These are phyloP conservation scores for Coniochaeta hoffmannii DNA, from an alignment of 2,329 filamentous ascomycete genomes.

Conservation along the genomic window DNA sequence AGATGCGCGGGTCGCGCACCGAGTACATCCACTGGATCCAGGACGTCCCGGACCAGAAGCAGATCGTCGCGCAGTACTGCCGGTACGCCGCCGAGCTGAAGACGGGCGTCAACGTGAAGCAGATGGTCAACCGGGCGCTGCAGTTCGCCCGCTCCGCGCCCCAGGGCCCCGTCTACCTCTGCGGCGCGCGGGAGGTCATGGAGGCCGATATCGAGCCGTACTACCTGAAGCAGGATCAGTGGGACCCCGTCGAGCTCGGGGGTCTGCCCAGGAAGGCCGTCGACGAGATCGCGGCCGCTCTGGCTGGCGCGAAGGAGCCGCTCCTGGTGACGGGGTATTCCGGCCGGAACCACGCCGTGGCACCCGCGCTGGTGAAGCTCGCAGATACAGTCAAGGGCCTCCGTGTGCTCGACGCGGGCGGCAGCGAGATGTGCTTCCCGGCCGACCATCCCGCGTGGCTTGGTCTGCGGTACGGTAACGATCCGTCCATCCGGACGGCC, in stretches of 20 bases:
- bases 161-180: slow-evolving; percentile 72
- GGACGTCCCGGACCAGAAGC: slow-evolving; percentile 32
- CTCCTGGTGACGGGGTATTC: slow-evolving; percentile 64
- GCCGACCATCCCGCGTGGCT: slow-evolving; percentile 61
- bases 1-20: slow-evolving; percentile 30
- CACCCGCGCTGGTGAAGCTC: slow-evolving; percentile 55
- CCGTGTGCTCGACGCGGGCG: slow-evolving; percentile 67
- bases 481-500: slow-evolving; percentile 65
- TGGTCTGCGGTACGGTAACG: slow-evolving; percentile 65
- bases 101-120: slow-evolving; percentile 77
- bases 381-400: slow-evolving; percentile 62
- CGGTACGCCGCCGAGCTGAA: slow-evolving; percentile 78
- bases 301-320: slow-evolving; percentile 58
- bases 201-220: slow-evolving; percentile 77
- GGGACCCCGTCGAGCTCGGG: slow-evolving; percentile 63
- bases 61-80: slow-evolving; percentile 73
- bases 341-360: slow-evolving; percentile 59
- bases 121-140: slow-evolving; percentile 78
- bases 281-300: slow-evolving; percentile 50
- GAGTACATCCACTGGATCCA: slow-evolving; percentile 37
- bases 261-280: slow-evolving; percentile 47
- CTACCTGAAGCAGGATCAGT: slow-evolving; percentile 57
- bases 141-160: slow-evolving; percentile 75
- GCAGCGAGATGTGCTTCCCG: slow-evolving; percentile 76
- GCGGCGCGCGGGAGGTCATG: slow-evolving; percentile 74